Conservation (phyloP, 2,329 filamentous ascomycete genomes). For the Trichoderma pleuroti region DNA sequence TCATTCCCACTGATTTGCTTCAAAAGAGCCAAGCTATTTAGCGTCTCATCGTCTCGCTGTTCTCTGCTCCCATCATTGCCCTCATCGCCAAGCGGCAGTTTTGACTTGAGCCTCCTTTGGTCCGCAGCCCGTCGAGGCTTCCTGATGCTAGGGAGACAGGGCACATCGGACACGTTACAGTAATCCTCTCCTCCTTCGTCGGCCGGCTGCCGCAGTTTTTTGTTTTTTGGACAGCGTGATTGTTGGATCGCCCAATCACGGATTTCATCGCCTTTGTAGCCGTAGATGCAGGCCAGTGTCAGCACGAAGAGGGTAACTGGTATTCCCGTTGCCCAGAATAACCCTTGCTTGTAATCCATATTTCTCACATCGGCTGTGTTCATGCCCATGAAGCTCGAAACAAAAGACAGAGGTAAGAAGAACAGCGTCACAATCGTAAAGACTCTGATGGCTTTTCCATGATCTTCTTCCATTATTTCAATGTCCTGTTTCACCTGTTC, state of each 20-base stretch:
- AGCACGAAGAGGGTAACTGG: slow-evolving; percentile 36
- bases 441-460: slow-evolving; percentile 32
- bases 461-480: slow-evolving; percentile 29
- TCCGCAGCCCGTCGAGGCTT: neutral
- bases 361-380: slow-evolving; percentile 43
- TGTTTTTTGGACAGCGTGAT: neutral
- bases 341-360: slow-evolving; percentile 36
- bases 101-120: neutral
- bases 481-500: slow-evolving; percentile 27
- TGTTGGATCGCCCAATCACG: neutral
- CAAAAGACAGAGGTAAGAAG: slow-evolving; percentile 29
- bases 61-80: neutral
- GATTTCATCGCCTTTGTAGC: slow-evolving; percentile 24
- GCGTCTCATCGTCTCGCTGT: neutral
- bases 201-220: neutral
- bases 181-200: neutral
- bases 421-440: slow-evolving; percentile 42
- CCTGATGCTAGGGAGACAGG: neutral
- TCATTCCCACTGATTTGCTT: neutral
- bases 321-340: slow-evolving; percentile 41
- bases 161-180: neutral
- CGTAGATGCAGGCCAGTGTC: slow-evolving; percentile 25
- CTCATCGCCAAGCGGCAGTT: neutral
- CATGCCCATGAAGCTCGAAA: slow-evolving; percentile 40
- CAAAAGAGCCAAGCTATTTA: neutral